Conservation (phyloP, 1,139 yeast species). For the Pichia sp. region DNA sequence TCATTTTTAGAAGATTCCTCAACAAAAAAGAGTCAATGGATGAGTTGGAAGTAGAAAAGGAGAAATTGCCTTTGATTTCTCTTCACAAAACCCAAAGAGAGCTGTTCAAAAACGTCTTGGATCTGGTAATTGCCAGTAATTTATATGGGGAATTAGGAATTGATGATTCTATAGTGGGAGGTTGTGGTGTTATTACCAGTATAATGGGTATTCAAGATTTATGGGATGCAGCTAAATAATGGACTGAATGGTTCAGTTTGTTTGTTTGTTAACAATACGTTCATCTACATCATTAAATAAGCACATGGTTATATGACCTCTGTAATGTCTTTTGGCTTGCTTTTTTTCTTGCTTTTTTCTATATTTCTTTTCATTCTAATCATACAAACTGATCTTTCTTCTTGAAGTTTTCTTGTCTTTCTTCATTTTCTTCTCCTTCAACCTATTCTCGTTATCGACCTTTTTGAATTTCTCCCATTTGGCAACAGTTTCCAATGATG, state of each 20-base stretch:
- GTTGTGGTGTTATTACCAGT: conserved; percentile 81
- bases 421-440: conserved; percentile 15
- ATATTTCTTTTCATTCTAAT: conserved; percentile 2
- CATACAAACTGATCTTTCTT: conserved; percentile 13
- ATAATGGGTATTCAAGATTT: conserved; percentile 67
- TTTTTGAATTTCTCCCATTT: conserved; percentile 18
- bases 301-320: too few species aligned
- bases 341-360: too few species aligned
- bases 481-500: conserved; percentile 11
- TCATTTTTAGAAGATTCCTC: conserved; percentile 3
- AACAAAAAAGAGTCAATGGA: conserved; percentile 1
- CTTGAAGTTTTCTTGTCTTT: conserved; percentile 18
- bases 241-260: background rate
- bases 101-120: conserved; percentile 73
- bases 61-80: conserved; percentile 4
- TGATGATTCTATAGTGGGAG: conserved; percentile 77
- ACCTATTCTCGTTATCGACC: conserved; percentile 16
- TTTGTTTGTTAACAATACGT: too few species aligned
- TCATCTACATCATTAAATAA: too few species aligned
- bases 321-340: too few species aligned
- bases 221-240: conserved; percentile 34
- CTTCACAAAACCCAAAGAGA: conserved; percentile 42
- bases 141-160: conserved; percentile 51
- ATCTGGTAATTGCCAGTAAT: conserved; percentile 67
- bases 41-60: conserved; percentile 25